These are phyloP conservation scores for Trypanosoma grayi DNA, from an alignment of 208 protist species.

Conservation along the genomic window DNA sequence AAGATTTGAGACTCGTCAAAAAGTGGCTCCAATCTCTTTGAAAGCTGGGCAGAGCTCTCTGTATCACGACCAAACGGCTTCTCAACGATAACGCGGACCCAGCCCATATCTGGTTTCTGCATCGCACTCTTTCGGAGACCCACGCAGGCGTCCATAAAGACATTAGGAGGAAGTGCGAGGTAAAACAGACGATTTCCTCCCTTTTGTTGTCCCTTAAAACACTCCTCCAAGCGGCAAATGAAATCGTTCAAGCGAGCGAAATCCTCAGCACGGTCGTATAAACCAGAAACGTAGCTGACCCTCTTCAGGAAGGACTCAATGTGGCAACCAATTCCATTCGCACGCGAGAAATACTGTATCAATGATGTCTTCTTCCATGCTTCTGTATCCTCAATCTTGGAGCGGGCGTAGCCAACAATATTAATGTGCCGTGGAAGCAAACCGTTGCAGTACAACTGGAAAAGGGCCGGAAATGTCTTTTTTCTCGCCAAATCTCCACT, in stretches of 20 bases:
- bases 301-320: conserved; percentile 63
- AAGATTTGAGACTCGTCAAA: conserved; percentile 90
- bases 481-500: conserved; percentile 91
- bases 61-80: conserved; percentile 93
- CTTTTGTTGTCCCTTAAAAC: conserved; percentile 26
- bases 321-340: conserved; percentile 49
- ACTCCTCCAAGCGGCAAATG: conserved; percentile 53
- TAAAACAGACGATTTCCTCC: conserved; percentile 91
- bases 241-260: conserved; percentile 58
- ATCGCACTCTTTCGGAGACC: conserved; percentile 60
- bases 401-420: conserved; percentile 90
- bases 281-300: conserved; percentile 71
- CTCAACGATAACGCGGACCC: conserved; percentile 90
- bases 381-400: conserved; percentile 66
- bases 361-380: conserved; percentile 70
- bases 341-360: conserved; percentile 47
- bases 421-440: conserved; percentile 64
- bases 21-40: conserved; percentile 54
- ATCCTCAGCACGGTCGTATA: conserved; percentile 77
- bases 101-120: conserved; percentile 50
- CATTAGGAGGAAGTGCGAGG: conserved; percentile 85
- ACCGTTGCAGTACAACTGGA: conserved; percentile 82
- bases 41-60: conserved; percentile 76
- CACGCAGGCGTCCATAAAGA: conserved; percentile 59
- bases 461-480: conserved; percentile 93